Conservation (phyloP, 2,329 filamentous ascomycete species). For the Neonectria punicea region DNA sequence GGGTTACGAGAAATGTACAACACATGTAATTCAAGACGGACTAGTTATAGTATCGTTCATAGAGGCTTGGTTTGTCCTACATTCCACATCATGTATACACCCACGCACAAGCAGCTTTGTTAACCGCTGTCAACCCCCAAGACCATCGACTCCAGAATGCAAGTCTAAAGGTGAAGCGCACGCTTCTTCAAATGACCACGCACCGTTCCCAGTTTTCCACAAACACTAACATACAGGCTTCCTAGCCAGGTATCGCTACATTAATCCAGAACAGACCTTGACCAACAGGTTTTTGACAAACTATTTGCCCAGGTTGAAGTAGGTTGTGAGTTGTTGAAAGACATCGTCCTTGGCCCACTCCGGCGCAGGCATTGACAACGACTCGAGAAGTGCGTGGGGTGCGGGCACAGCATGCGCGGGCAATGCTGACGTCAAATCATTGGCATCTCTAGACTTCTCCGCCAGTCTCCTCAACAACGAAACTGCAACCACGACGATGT, state of each 20-base stretch:
- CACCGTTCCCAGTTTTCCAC: slow-evolving; percentile 40
- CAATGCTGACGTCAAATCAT: slow-evolving; percentile 59
- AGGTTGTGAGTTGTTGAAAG: slow-evolving; percentile 74
- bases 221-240: slow-evolving; percentile 46
- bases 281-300: slow-evolving; percentile 14
- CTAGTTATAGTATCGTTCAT: slow-evolving; percentile 37
- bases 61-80: slow-evolving; percentile 42
- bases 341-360: slow-evolving; percentile 73
- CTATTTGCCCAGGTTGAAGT: slow-evolving; percentile 60
- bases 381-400: slow-evolving; percentile 73
- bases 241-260: slow-evolving; percentile 27
- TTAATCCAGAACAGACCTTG: slow-evolving; percentile 32
- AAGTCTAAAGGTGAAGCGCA: slow-evolving; percentile 43
- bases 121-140: slow-evolving; percentile 35
- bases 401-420: slow-evolving; percentile 72
- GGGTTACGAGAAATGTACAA: slow-evolving; percentile 42
- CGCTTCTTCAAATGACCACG: slow-evolving; percentile 43
- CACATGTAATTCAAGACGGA: slow-evolving; percentile 43
- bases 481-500: slow-evolving; percentile 75
- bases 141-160: slow-evolving; percentile 45
- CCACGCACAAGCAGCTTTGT: slow-evolving; percentile 35
- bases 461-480: slow-evolving; percentile 74
- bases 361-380: slow-evolving; percentile 71
- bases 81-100: slow-evolving; percentile 41
- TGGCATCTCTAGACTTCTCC: slow-evolving; percentile 73